phyloP scores from a whole-genome alignment of 2,329 filamentous ascomycete genomes.

The Tolypocladium sp. region DNA sequence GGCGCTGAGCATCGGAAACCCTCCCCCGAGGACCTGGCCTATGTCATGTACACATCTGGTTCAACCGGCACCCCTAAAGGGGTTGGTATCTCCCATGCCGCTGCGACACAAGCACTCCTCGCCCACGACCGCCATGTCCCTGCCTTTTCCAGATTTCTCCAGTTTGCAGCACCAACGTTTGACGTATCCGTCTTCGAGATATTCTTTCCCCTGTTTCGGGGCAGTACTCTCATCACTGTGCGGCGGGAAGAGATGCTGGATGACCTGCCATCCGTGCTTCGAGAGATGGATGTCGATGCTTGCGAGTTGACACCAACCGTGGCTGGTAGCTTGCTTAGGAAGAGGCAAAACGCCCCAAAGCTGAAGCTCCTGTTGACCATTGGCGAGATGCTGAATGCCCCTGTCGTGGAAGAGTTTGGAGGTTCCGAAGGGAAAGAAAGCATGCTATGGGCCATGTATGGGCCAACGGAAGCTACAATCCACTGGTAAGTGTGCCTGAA shows the following conservation, averaged over 20 bases:
- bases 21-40: constrained; percentile 50
- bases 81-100: constrained; percentile 70
- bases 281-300: constrained; percentile 61
- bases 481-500: constrained; percentile 49
- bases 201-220: constrained; percentile 75
- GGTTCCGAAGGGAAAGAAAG: constrained; percentile 40
- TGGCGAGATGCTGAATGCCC: constrained; percentile 80
- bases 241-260: constrained; percentile 62
- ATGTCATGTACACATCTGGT: constrained; percentile 90
- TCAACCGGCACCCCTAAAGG: constrained; percentile 87
- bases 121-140: constrained; percentile 76
- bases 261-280: constrained; percentile 62
- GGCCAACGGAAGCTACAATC: constrained; percentile 84
- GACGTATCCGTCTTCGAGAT: constrained; percentile 94
- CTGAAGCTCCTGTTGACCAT: constrained; percentile 73
- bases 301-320: constrained; percentile 88
- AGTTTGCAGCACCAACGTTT: constrained; percentile 88
- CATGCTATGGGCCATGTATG: constrained; percentile 88
- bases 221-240: constrained; percentile 63
- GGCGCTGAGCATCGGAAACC: constrained; percentile 8
- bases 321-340: constrained; percentile 64
- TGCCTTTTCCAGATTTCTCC: constrained; percentile 67
- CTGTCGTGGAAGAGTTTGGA: constrained; percentile 74
- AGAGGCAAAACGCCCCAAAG: constrained; percentile 55
- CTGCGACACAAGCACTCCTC: constrained; percentile 72